These are phyloP conservation scores for Oldenlandia corymbosa DNA, from an alignment of 257 asterid species.

Conservation along the genomic window DNA sequence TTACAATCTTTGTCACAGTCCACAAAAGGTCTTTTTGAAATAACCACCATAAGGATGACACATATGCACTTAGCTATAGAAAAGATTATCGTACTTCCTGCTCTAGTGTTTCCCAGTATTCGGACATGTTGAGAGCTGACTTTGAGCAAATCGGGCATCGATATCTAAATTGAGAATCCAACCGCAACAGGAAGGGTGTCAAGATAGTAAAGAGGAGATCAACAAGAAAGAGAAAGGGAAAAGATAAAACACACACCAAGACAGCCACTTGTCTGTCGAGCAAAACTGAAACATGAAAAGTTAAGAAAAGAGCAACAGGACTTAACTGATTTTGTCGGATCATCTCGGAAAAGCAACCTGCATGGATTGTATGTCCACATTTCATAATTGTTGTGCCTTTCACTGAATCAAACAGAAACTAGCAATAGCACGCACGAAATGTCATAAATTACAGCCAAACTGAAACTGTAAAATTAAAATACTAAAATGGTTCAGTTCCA, in stretches of 20 bases:
- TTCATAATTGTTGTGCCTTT: slow-evolving; percentile 62
- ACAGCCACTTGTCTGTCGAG: neutral
- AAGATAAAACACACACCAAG: slow-evolving; percentile 1
- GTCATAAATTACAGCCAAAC: slow-evolving; percentile 8
- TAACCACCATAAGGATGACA: slow-evolving; percentile 4
- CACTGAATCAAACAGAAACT: slow-evolving; percentile 92
- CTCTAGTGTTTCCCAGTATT: slow-evolving; percentile 63
- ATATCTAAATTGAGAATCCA: slow-evolving; percentile 42
- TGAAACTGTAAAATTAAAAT: neutral
- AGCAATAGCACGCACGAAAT: slow-evolving; percentile 19
- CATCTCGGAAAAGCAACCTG: slow-evolving; percentile 63
- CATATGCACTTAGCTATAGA: neutral
- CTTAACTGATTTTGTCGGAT: slow-evolving; percentile 58
- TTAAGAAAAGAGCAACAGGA: slow-evolving; percentile 8
- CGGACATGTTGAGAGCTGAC: slow-evolving; percentile 57
- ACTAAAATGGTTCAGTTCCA: slow-evolving; percentile 12
- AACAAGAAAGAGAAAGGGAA: neutral
- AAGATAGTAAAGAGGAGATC: neutral
- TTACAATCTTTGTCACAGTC: neutral
- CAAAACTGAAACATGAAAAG: slow-evolving; percentile 6
- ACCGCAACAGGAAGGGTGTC: neutral
- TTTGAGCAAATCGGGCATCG: slow-evolving; percentile 93
- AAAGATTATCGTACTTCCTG: slow-evolving; percentile 50
- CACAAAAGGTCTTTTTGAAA: neutral
- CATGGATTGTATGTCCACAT: slow-evolving; percentile 91